A percentile compares a stretch with the other conserved stretches of the same genome.
These are phyloP conservation scores for Colletotrichum orbiculare DNA, from an alignment of 2,329 filamentous ascomycete species.

Conservation along the genomic window DNA sequence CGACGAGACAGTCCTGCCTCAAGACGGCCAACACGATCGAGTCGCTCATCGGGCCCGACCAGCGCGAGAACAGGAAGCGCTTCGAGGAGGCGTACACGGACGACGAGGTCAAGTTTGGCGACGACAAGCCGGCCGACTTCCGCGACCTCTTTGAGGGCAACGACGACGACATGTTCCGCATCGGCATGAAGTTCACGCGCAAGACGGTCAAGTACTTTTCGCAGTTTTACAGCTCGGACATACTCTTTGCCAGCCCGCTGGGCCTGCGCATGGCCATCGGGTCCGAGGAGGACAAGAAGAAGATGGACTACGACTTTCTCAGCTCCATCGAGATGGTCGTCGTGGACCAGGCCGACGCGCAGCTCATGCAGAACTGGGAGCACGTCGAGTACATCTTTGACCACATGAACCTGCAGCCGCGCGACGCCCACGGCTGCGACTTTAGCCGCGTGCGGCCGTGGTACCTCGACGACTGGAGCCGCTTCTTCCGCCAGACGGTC, in stretches of 20 bases:
- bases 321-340: constrained; percentile 93
- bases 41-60: constrained; percentile 81
- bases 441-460: constrained; percentile 89
- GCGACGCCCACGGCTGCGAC: constrained; percentile 90
- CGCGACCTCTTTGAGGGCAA: constrained; percentile 91
- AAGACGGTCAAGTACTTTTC: constrained; percentile 96
- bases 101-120: constrained; percentile 74
- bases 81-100: constrained; percentile 87
- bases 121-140: constrained; percentile 87
- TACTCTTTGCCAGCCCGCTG: constrained; percentile 90
- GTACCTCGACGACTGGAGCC: constrained; percentile 91
- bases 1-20: constrained; percentile 87
- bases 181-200: constrained; percentile 96
- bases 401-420: constrained; percentile 90
- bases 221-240: constrained; percentile 95
- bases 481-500: constrained; percentile 86
- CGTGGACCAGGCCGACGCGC: constrained; percentile 90
- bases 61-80: constrained; percentile 93
- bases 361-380: constrained; percentile 99
- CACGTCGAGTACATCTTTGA: constrained; percentile 93
- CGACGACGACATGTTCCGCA: constrained; percentile 95
- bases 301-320: constrained; percentile 87
- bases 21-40: constrained; percentile 82
- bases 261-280: constrained; percentile 92
- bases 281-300: constrained; percentile 71